phyloP scores from a whole-genome alignment of 306 rosid species.

The Begonia peltatifolia region DNA sequence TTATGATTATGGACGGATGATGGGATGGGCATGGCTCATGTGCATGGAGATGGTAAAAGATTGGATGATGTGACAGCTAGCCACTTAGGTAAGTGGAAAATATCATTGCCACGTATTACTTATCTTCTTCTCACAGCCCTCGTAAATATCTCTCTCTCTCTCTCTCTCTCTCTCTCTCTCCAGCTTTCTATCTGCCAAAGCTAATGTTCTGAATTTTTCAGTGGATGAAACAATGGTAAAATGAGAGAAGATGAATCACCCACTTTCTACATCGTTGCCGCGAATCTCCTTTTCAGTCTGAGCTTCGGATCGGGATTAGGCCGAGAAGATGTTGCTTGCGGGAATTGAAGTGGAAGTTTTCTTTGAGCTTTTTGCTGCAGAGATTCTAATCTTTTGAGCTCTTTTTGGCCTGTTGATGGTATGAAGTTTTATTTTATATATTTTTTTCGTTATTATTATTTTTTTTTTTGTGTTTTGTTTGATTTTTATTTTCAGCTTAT shows the following conservation, averaged over 20 bases:
- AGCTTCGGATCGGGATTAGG: too few species aligned
- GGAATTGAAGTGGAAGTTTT: too few species aligned
- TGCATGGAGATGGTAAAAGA: constrained; percentile 1
- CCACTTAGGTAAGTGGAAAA: constrained; percentile 44
- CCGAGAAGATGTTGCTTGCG: too few species aligned
- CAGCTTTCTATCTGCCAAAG: constrained; percentile 10
- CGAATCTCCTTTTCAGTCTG: too few species aligned
- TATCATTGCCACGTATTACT: constrained; percentile 75
- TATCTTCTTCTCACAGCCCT: constrained; percentile 20
- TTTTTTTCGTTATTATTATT: too few species aligned
- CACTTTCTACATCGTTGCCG: too few species aligned
- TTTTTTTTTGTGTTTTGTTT: neutral
- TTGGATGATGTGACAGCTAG: constrained; percentile 19
- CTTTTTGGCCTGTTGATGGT: too few species aligned
- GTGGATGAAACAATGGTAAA: neutral
- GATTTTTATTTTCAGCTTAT: neutral
- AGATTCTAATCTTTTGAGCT: too few species aligned
- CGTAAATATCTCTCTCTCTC: constrained; percentile 41
- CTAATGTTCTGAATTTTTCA: constrained; percentile 3
- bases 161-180: constrained; percentile 9
- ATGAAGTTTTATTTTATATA: too few species aligned
- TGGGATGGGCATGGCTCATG: constrained; percentile 2
- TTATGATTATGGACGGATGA: too few species aligned
- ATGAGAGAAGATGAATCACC: neutral
- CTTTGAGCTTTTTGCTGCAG: too few species aligned